Percentiles rank a stretch among this genome's conserved stretches.
Conservation (phyloP, 257 asterid species). For the Fraxinus excelsior region DNA sequence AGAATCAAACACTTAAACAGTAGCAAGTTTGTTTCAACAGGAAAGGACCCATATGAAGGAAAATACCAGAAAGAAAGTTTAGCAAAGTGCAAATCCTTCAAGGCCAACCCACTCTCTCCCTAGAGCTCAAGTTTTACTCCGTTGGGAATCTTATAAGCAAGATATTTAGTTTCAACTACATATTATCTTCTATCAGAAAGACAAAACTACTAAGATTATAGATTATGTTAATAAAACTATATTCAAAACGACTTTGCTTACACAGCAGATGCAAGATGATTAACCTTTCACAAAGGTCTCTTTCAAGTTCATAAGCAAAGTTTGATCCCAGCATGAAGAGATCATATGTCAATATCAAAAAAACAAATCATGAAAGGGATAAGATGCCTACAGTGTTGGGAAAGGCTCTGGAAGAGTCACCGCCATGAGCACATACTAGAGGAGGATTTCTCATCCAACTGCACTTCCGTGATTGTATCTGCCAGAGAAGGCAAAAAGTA, state of each 20-base stretch:
- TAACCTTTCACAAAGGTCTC: neutral
- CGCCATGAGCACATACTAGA: constrained; percentile 97
- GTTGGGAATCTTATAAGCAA: neutral
- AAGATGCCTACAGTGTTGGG: constrained; percentile 81
- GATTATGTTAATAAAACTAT: neutral
- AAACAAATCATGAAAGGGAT: constrained; percentile 20
- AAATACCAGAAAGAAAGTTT: neutral
- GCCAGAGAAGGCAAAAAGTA: constrained; percentile 31
- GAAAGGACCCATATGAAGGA: neutral
- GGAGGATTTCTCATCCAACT: constrained; percentile 81
- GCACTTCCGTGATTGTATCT: constrained; percentile 67
- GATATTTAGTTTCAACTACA: neutral
- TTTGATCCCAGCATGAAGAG: neutral
- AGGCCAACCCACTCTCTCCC: neutral
- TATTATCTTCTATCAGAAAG: neutral
- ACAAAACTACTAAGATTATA: neutral
- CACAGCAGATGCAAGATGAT: constrained; percentile 12
- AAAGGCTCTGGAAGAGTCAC: constrained; percentile 91
- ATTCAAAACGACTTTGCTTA: neutral
- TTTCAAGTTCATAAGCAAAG: neutral
- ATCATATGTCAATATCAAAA: neutral
- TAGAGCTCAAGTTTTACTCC: neutral
- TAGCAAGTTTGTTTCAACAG: neutral
- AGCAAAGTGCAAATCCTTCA: constrained; percentile 13
- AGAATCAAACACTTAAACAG: neutral